Base-by-base conservation (phyloP, 805 yeast genomes). In the Lachancea dasiensis region DNA sequence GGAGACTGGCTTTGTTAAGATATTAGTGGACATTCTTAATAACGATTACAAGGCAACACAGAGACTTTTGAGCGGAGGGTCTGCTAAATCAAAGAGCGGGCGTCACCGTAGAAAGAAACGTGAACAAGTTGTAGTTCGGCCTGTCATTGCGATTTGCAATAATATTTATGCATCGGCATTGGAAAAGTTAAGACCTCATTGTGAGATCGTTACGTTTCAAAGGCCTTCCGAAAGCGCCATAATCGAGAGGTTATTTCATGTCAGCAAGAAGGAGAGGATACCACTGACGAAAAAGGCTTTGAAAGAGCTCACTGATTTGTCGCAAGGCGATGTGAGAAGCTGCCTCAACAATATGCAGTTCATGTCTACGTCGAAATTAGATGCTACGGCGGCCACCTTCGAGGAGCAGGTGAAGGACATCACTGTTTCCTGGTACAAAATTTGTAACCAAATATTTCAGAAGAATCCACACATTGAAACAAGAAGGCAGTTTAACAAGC, bases 121-220 rank as follows among this genome's bases (percentile, higher is more conserved):
- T 41, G 50, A 17, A 49, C 52, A 26, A 47, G 60, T 79, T 4
- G 58, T 92, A 29, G 67, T 70, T 49, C 70, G 97, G 47, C 97
- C 97, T 1, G 86, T 92, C 14, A 85, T 90, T 38, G 89, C 95
- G 28, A 76, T 92, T 39, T 94, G 97, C 56, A 92, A 90, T 54
- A 95, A 92, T 52, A 69, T 84, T 1, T 87, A 84, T 57, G 73
- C 85, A 0, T 74, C 79, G 3, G 75, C 84, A 1, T 65, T 90
- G 60, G 94, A 86, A 36, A 77, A 75, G 40, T 64, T 90, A 43
- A 75, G 90, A 44, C 81, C 81, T 0, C 63, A 70, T 42, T 77
- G 90, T 45, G 96, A 90, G 50, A 67, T 84, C 5, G 67, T 90
- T 2, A 58, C 73, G 5, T 82, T 87, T 51, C 70, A 68, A 41